Conservation (phyloP, 805 yeast species). For the Priceomyces fermenticarens region DNA sequence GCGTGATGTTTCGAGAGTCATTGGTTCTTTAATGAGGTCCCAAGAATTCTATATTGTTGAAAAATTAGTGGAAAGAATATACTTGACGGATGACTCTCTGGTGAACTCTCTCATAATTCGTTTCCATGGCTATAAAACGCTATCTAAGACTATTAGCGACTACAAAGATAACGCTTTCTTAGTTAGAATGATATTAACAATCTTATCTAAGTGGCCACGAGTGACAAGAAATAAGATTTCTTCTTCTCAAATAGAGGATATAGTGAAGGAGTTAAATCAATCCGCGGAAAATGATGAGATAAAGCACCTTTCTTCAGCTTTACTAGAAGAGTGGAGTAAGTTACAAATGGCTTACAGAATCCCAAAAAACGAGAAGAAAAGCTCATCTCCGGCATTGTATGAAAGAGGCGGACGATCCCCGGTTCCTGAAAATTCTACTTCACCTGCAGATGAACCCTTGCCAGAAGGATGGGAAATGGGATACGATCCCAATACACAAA, state of each 20-base stretch:
- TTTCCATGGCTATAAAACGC: slow-evolving; percentile 83
- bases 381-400: slow-evolving; percentile 10
- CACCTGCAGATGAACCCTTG: slow-evolving; percentile 26
- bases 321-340: slow-evolving; percentile 67
- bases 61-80: slow-evolving; percentile 67
- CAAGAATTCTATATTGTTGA: slow-evolving; percentile 63
- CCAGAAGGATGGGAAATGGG: slow-evolving; percentile 71
- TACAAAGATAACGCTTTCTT: slow-evolving; percentile 26
- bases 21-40: slow-evolving; percentile 76
- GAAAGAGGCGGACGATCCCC: slow-evolving; percentile 22
- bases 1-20: slow-evolving; percentile 71
- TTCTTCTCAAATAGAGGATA: slow-evolving; percentile 67
- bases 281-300: slow-evolving; percentile 23
- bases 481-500: slow-evolving; percentile 41
- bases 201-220: slow-evolving; percentile 52
- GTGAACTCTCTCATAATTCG: slow-evolving; percentile 62
- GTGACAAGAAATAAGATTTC: slow-evolving; percentile 76
- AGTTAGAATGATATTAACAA: slow-evolving; percentile 48
- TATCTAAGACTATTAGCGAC: slow-evolving; percentile 56
- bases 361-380: slow-evolving; percentile 45
- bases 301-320: slow-evolving; percentile 33
- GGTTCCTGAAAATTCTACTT: slow-evolving; percentile 14
- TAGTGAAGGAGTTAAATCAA: slow-evolving; percentile 44
- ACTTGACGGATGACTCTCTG: slow-evolving; percentile 46
- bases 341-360: slow-evolving; percentile 83